These are phyloP conservation scores for Suhomyces choctaworum DNA, from an alignment of 1,139 yeast genomes.

Conservation along the genomic window DNA sequence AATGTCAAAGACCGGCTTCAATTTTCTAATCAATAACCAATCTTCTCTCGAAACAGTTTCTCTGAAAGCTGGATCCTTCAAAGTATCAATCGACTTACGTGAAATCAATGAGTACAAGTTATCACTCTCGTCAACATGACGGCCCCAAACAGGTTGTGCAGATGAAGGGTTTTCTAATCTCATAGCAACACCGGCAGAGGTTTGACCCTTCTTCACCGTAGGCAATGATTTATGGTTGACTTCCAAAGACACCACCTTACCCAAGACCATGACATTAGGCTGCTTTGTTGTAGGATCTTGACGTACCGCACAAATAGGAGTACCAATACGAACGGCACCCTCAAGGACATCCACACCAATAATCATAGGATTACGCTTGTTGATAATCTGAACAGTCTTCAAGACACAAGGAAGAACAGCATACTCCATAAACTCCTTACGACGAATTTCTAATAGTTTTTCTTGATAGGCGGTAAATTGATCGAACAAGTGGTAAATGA, in stretches of 20 bases:
- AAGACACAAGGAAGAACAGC: constrained; percentile 96
- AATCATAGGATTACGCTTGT: constrained; percentile 98
- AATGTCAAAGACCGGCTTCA: constrained; percentile 84
- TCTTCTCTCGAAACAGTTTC: constrained; percentile 91
- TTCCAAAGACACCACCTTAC: constrained; percentile 85
- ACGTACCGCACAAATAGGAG: constrained; percentile 95
- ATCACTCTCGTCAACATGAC: constrained; percentile 95
- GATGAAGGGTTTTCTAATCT: constrained; percentile 91
- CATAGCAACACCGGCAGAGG: constrained; percentile 98
- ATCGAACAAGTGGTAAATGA: constrained; percentile 95
- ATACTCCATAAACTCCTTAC: constrained; percentile 82
- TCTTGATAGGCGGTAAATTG: constrained; percentile 90
- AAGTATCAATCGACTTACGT: constrained; percentile 90
- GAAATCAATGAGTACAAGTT: constrained; percentile 82
- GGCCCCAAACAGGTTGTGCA: constrained; percentile 97
- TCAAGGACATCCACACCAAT: constrained; percentile 97
- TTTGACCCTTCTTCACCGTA: constrained; percentile 87
- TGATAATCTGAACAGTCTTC: constrained; percentile 92
- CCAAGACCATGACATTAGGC: constrained; percentile 70
- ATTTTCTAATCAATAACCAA: constrained; percentile 86
- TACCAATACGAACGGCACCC: constrained; percentile 86
- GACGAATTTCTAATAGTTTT: constrained; percentile 82
- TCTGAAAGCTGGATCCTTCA: constrained; percentile 97
- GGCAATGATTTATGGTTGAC: constrained; percentile 87
- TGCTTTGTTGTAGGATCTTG: constrained; percentile 81